A percentile compares a stretch with the other conserved stretches of the same genome.
phyloP scores from a whole-genome alignment of 192 early-diverging fungal genomes.

The Oehlia diaphana region DNA sequence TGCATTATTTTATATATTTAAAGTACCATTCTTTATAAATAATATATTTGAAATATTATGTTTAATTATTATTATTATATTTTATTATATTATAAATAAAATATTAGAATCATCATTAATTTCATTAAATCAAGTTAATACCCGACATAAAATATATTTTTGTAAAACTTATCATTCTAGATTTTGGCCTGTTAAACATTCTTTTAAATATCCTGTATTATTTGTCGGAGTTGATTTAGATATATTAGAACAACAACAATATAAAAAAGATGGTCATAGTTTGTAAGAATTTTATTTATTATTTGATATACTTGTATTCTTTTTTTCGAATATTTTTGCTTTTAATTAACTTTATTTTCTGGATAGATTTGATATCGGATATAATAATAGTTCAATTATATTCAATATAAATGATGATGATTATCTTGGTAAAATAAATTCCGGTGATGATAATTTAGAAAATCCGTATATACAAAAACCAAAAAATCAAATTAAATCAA shows the following conservation, averaged over 20 bases:
- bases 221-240: slow-evolving; percentile 43
- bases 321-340: background rate
- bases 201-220: slow-evolving; percentile 54
- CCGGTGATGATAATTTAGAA: background rate
- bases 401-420: slow-evolving; percentile 25
- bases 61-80: background rate
- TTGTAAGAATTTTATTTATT: background rate
- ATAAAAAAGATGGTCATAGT: background rate
- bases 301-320: background rate
- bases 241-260: slow-evolving; percentile 10
- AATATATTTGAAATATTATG: background rate
- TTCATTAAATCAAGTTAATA: background rate
- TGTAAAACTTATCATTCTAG: slow-evolving; percentile 47
- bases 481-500: background rate
- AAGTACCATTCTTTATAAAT: background rate
- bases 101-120: background rate
- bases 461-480: background rate
- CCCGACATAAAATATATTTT: slow-evolving; percentile 15
- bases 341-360: background rate
- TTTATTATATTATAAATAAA: background rate
- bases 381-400: slow-evolving; percentile 16
- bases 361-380: background rate
- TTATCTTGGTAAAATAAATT: slow-evolving; percentile 24
- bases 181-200: slow-evolving; percentile 43
- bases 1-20: slow-evolving; percentile 3